Conservation (phyloP, 1,284 basidiomycete species). For the Somion occarium region DNA sequence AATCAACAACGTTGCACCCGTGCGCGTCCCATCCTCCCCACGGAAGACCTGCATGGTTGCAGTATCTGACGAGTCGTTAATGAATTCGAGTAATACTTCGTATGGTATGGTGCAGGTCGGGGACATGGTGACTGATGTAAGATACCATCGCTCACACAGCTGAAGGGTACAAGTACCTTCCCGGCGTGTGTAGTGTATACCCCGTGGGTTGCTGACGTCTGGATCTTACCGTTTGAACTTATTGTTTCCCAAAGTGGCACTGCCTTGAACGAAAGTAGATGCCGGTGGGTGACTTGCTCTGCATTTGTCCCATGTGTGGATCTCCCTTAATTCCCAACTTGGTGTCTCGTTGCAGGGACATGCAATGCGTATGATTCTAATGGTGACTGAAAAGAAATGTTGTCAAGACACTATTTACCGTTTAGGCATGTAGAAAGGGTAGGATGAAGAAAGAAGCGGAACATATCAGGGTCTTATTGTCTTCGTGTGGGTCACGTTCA, state of each 20-base stretch:
- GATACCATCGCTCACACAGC: neutral
- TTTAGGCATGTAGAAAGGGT: too few species aligned
- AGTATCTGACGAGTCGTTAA: slow-evolving; percentile 37
- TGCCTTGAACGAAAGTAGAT: slow-evolving; percentile 1
- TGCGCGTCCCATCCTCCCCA: slow-evolving; percentile 14
- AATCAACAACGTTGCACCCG: slow-evolving; percentile 22
- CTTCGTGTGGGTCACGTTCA: too few species aligned
- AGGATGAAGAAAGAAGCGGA: too few species aligned
- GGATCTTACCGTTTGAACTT: slow-evolving; percentile 1
- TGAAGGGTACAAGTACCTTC: neutral
- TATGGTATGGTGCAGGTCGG: slow-evolving; percentile 45
- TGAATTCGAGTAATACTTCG: slow-evolving; percentile 45
- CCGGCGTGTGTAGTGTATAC: slow-evolving; percentile 1
- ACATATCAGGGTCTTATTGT: too few species aligned
- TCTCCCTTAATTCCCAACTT: too few species aligned
- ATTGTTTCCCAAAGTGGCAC: slow-evolving; percentile 13
- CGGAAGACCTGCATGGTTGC: slow-evolving; percentile 31
- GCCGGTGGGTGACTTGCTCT: neutral
- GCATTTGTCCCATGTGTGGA: too few species aligned
- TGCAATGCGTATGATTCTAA: too few species aligned
- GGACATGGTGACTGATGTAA: slow-evolving; percentile 25
- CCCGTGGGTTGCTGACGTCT: neutral
- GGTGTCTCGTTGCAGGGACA: too few species aligned
- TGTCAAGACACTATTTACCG: too few species aligned
- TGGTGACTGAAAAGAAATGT: too few species aligned